Percentiles rank a stretch among this genome's conserved stretches.
Evolutionary conservation across 495 filamentous ascomycete species (phyloP).

Genomic region (Aspergillus sclerotiicarbonarius): DNA sequence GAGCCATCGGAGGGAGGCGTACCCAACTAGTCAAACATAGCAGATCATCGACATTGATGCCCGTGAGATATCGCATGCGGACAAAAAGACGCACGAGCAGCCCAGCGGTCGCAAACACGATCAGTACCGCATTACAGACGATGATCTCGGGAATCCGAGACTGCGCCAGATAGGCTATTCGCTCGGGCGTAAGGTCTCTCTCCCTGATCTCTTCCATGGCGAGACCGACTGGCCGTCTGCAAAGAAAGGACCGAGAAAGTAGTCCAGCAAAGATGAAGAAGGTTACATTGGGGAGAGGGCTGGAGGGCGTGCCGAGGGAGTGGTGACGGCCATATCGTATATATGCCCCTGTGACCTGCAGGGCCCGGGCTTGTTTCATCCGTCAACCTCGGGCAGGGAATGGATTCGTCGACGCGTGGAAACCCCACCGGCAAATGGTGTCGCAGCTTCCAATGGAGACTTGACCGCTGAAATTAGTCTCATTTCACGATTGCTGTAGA

Average conservation of each 20-base stretch:
- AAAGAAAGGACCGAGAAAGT: conserved; percentile 1
- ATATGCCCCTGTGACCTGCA: conserved; percentile 9
- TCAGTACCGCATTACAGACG: conserved; percentile 18
- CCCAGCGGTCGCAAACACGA: conserved; percentile 15
- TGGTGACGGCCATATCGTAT: conserved; percentile 4
- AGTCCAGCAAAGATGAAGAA: background rate
- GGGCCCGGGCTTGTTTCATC: conserved; percentile 11
- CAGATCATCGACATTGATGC: conserved; percentile 21
- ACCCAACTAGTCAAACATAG: conserved; percentile 23
- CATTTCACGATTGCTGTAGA: no score
- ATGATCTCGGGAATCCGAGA: conserved; percentile 22
- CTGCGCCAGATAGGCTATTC: conserved; percentile 22
- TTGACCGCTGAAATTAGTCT: no score
- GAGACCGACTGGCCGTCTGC: conserved; percentile 10
- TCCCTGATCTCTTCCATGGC: conserved; percentile 14
- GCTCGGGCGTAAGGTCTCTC: conserved; percentile 15
- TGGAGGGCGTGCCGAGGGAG: conserved; percentile 1
- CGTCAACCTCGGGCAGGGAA: conserved; percentile 1
- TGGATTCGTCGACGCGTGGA: conserved; percentile 10
- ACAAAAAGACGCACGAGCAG: conserved; percentile 21
- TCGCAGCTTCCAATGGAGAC: background rate
- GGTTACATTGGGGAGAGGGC: conserved; percentile 6
- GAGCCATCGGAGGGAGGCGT: background rate
- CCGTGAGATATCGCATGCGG: conserved; percentile 21
- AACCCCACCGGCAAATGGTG: background rate